Evolutionary conservation across 768 basidiomycete genomes (phyloP).

Genomic region (Kwoniella mangroviensis): DNA sequence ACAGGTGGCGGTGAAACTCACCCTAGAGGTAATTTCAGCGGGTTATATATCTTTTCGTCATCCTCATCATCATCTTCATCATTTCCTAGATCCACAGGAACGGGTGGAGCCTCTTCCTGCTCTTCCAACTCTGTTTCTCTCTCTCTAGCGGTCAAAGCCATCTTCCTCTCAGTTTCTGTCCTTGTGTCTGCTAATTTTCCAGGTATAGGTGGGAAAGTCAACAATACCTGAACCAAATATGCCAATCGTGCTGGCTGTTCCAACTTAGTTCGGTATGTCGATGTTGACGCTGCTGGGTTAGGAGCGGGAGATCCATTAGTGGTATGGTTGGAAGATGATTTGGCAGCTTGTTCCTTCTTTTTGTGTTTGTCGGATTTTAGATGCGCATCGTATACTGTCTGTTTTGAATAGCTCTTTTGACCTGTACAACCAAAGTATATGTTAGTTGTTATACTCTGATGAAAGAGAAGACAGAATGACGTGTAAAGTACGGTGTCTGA

Average conservation of each 20-base stretch:
- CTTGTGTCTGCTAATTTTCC: slow-evolving; percentile 83
- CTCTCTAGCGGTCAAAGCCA: slow-evolving; percentile 95
- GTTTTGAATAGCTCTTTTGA: slow-evolving; percentile 92
- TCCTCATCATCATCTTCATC: slow-evolving; percentile 70
- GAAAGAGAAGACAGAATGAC: background rate
- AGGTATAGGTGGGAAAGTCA: slow-evolving; percentile 65
- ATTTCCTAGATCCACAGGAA: slow-evolving; percentile 46
- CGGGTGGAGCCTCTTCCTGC: slow-evolving; percentile 64
- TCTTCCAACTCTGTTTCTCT: slow-evolving; percentile 82
- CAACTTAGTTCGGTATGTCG: slow-evolving; percentile 37
- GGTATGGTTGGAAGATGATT: slow-evolving; percentile 64
- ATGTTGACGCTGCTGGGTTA: slow-evolving; percentile 45
- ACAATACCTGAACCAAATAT: slow-evolving; percentile 70
- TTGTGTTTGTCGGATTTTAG: slow-evolving; percentile 93
- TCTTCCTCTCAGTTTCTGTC: slow-evolving; percentile 92
- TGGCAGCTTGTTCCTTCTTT: slow-evolving; percentile 63
- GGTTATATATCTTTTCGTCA: slow-evolving; percentile 96
- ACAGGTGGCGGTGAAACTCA: background rate
- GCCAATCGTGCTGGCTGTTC: slow-evolving; percentile 70
- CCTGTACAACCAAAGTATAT: slow-evolving; percentile 62
- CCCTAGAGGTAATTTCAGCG: slow-evolving; percentile 79
- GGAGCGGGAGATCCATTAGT: slow-evolving; percentile 57
- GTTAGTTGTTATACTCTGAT: background rate
- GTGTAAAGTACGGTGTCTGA: background rate
- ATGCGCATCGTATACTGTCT: slow-evolving; percentile 97